Evolutionary conservation across 129 eudicot species (phyloP).

Genomic region (Artemisia tridentata): DNA sequence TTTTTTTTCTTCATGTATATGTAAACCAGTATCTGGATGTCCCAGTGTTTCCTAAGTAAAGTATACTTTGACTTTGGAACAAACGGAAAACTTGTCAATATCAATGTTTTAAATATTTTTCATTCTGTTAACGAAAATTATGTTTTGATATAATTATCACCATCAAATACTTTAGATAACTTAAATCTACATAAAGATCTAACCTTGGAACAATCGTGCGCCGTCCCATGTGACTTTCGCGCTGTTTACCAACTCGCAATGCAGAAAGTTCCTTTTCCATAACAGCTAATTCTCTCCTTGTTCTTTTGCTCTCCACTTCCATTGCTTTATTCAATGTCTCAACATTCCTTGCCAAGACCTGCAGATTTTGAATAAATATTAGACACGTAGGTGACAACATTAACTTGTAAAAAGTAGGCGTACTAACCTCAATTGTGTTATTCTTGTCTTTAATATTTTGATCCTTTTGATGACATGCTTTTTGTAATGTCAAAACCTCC

Average conservation of each 20-base stretch:
- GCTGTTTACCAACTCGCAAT: conserved; percentile 56
- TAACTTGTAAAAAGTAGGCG: neutral
- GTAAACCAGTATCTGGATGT: neutral
- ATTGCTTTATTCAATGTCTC: conserved; percentile 81
- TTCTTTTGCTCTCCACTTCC: conserved; percentile 85
- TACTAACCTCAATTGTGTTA: conserved; percentile 77
- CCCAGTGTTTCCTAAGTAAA: neutral
- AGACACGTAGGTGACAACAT: neutral
- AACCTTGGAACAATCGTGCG: conserved; percentile 52
- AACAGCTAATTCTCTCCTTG: conserved; percentile 75
- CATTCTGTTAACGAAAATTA: neutral
- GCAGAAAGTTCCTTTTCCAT: conserved; percentile 87
- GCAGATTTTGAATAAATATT: conserved; percentile 9
- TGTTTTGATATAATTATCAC: neutral
- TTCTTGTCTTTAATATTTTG: conserved; percentile 74
- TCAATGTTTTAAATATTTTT: neutral
- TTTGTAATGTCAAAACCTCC: conserved; percentile 70
- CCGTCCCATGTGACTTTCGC: conserved; percentile 41
- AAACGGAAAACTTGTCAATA: too few species aligned
- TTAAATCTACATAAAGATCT: neutral
- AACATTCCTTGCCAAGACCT: conserved; percentile 76
- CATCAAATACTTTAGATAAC: neutral
- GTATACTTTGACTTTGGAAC: neutral
- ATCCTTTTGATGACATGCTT: conserved; percentile 79
- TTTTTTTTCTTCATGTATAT: neutral